Evolutionary conservation across 2,329 filamentous ascomycete genomes (phyloP), one percentile per base, ranked within the genome.

Genomic region (Verticillium nonalfalfae): DNA sequence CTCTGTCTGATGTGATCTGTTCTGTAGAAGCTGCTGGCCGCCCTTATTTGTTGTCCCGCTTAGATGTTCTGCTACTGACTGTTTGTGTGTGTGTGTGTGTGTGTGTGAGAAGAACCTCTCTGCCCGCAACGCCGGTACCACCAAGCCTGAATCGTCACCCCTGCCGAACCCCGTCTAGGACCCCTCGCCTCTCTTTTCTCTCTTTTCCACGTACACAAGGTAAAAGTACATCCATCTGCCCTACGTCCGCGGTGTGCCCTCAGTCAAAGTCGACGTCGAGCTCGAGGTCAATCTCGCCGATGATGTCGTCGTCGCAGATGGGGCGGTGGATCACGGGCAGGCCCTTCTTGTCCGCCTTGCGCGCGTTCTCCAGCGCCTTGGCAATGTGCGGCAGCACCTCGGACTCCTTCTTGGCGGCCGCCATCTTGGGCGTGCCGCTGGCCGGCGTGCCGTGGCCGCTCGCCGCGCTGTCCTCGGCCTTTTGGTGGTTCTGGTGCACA

Each of bases 251-350:
- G n/a, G 10, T 1, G 34, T n/a, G 38, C 11, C 21, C 36, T 56
- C 61, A 76, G 68, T 79, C 91, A 68, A 96, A 91, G 67, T 96
- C 93, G 68, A 97, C 88, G 68, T 98, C 94, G 72, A 98, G 92
- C 34, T 92, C 94, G 68, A 98, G 78, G 73, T 98, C 95, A 79
- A 98, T 79, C 33, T 87, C 84, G 1, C 90, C 93, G 74, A 98
- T 94, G 61, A 97, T 90, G 71, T 98, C 95, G 71, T 98, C 95
- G 64, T 97, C 93, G 80, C 90, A 89, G 61, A 93, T 84, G 35
- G 89, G 88, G 76, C 90, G 88, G 70, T 94, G 90, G 57, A 92
- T 90, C 13, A 87, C 87, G 3, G 85, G 82, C 63, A 88, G 75
- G 13, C 83, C 83, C 68, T 84, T 86, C 75, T 84, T 85, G 67